Evolutionary conservation across 139 green algal genomes (phyloP), one percentile per base, ranked within the genome.

Genomic region (Haematococcus lacustris): DNA sequence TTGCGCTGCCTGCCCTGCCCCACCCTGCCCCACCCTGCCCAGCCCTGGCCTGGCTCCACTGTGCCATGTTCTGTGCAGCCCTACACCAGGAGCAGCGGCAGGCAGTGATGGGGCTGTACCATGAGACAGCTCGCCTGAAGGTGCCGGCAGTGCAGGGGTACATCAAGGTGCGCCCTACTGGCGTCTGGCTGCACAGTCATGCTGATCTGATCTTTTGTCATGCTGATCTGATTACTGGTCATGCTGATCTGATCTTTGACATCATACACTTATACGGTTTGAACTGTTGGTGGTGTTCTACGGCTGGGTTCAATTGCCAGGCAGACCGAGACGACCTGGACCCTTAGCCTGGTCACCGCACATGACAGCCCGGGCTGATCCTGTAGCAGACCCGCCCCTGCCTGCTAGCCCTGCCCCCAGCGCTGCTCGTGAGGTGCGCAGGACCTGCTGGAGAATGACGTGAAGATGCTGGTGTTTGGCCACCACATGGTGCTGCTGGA

Each of bases 381-480:
- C n/a, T n/a, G n/a, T n/a, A n/a, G n/a, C n/a, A n/a, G n/a, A n/a
- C 47, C 47, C 21, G 47, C 13, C 47, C 47, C 47, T 64, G 21
- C 53, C 26, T 64, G 53, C 43, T 53, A 53, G 9, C 9, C 43
- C 43, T 53, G 43, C 43, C 17, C 17, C 9, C 43, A 53, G 43
- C 43, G 43, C 43, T 53, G 43, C 43, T 9, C 43, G 43, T 53
- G 43, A 28, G 43, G 21, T 71, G 59, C 60, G n/a, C 51, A 81
- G 66, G 62, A 75, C 57, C 60, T 83, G 40, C 60, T 85, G 43
- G 76, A 84, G 57, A 40, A 28, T 30, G 86, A 91, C 7, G 66
- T 83, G 40, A 98, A 98, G 86, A 92, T 97, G 71, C 80, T 98
- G 1, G 62, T 98, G 6, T 98, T 98, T 74, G 93, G 87, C 21